Evolutionary conservation across 108 stramenopile genomes (phyloP).

Genomic region (Pseudonitzschia multiseries): DNA sequence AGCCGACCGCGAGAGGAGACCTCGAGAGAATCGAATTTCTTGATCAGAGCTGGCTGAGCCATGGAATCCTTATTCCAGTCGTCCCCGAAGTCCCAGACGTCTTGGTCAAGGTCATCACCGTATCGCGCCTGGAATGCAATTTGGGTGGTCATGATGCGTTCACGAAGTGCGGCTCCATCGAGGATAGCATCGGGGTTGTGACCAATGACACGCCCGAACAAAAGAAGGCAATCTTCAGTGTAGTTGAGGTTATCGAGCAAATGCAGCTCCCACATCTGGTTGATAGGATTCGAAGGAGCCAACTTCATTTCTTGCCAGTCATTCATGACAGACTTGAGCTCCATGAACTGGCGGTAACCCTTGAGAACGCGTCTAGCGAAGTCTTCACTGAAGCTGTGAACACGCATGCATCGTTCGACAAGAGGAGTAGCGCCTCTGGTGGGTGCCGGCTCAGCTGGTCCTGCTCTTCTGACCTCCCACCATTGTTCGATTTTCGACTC

Average conservation of each 20-base stretch:
- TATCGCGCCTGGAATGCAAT: constrained; percentile 62
- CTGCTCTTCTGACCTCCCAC: constrained; percentile 52
- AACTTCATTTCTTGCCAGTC: constrained; percentile 65
- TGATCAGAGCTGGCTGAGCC: constrained; percentile 24
- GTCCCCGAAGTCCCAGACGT: constrained; percentile 63
- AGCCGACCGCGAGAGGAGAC: constrained; percentile 41
- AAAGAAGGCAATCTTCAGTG: constrained; percentile 51
- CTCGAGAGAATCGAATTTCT: constrained; percentile 3
- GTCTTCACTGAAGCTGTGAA: constrained; percentile 44
- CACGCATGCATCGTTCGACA: constrained; percentile 64
- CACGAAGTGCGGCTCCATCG: constrained; percentile 33
- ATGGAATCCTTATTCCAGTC: constrained; percentile 23
- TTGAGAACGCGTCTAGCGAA: constrained; percentile 54
- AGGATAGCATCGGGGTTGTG: constrained; percentile 54
- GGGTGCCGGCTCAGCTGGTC: constrained; percentile 42
- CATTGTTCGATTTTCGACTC: constrained; percentile 55
- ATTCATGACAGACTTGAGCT: constrained; percentile 65
- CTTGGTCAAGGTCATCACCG: constrained; percentile 57
- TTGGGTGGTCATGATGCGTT: constrained; percentile 57
- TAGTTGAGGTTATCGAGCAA: constrained; percentile 64
- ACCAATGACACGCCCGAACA: constrained; percentile 61
- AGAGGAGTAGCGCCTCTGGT: constrained; percentile 60
- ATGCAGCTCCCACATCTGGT: constrained; percentile 73
- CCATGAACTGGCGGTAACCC: constrained; percentile 73
- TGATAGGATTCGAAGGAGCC: constrained; percentile 55